Percentiles rank a stretch among this genome's conserved stretches.
Conservation (phyloP, 192 early-diverging fungal genomes). For the Gonapodya sp. region DNA sequence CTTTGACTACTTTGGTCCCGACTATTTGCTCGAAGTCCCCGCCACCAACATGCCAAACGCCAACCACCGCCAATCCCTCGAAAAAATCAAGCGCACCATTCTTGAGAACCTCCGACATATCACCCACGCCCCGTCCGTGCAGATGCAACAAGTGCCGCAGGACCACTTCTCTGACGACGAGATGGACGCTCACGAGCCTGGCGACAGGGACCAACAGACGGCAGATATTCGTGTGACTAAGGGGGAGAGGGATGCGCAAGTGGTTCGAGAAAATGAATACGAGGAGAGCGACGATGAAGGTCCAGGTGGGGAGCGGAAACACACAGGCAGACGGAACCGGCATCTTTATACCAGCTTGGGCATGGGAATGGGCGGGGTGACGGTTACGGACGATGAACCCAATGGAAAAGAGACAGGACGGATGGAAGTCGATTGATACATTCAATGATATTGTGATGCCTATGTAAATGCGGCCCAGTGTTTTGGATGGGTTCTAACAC, state of each 20-base stretch:
- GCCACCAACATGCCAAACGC: conserved; percentile 77
- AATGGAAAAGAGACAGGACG: not conserved
- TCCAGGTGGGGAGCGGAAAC: conserved; percentile 9
- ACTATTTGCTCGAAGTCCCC: conserved; percentile 74
- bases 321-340: not conserved
- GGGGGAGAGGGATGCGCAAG: not conserved
- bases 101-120: conserved; percentile 55
- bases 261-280: not conserved
- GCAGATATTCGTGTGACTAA: not conserved
- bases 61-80: conserved; percentile 76
- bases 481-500: not conserved
- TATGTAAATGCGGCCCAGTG: not conserved
- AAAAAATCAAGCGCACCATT: conserved; percentile 53
- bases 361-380: not conserved
- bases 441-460: not conserved
- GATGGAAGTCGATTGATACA: not conserved
- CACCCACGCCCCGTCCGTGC: conserved; percentile 68
- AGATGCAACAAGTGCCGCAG: conserved; percentile 67
- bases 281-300: conserved; percentile 23
- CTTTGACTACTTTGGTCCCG: conserved; percentile 82
- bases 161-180: conserved; percentile 25
- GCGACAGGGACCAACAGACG: not conserved
- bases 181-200: conserved; percentile 4
- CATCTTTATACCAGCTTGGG: not conserved
- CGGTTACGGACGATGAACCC: not conserved